Evolutionary conservation across 352 stramenopile species (phyloP), one percentile per base, ranked within the genome.

Genomic region (Globisporangium ultimum): DNA sequence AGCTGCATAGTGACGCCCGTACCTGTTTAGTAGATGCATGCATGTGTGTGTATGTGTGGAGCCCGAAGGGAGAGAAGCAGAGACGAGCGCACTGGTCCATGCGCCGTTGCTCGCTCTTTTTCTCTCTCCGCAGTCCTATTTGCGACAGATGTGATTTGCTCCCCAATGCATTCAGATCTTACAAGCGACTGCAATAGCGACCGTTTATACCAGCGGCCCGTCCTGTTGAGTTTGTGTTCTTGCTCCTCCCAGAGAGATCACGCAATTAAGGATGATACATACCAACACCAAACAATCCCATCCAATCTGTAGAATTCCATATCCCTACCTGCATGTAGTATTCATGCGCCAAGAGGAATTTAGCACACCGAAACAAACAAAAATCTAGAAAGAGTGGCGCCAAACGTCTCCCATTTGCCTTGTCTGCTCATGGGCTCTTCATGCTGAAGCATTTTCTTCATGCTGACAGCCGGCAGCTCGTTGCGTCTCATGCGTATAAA

Each of bases 191-290:
- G 81, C 81, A 76, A 91, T 71, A 91, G 81, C 50, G 70, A 91
- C 59, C 74, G 81, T 91, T 91, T 87, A 87, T 80, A 88, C 76
- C 68, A 91, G 81, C 81, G 76, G 67, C 55, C 73, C 75, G 64
- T 89, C 81, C 81, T 74, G 81, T 91, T 91, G 81, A 91, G 81
- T 91, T 87, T 88, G 79, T 61, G 70, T 61, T 76, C 77, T 87
- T 71, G 72, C 78, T 84, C 70, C 69, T 61, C 70, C 74, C 64
- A 74, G 74, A 74, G 74, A 77, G 80, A 74, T 68, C 71, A 70
- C 81, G 76, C 68, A 91, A 91, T 91, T 88, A 78, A 78, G 76
- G 81, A 88, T 77, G 77, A 80, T 67, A 91, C 79, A 91, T 55
- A 41, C 38, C 17, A 41, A 20, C 15, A 49, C 1, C 24, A 15